These are phyloP conservation scores for Metschnikowia vanudenii DNA, from an alignment of 805 yeast genomes.

Conservation along the genomic window DNA sequence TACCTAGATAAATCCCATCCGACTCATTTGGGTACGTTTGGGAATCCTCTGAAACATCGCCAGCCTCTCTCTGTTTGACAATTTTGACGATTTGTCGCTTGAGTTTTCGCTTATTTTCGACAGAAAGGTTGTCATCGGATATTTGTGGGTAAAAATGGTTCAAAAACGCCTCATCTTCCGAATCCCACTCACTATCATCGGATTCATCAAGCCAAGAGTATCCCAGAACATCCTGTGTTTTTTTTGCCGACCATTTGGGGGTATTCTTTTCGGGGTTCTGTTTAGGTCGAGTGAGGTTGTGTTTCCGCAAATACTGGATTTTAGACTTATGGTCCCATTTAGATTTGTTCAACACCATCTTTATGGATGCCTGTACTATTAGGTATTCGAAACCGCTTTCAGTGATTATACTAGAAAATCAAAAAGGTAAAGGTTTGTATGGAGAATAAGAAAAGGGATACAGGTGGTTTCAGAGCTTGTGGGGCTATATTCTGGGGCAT, in stretches of 20 bases:
- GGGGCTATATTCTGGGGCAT: too few relatives aligned
- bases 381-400: not conserved
- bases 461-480: too few relatives aligned
- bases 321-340: constrained; percentile 48
- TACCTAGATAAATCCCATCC: constrained; percentile 42
- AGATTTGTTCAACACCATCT: constrained; percentile 42
- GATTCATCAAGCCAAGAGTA: constrained; percentile 18
- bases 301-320: constrained; percentile 38
- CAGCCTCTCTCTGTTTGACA: constrained; percentile 14
- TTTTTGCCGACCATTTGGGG: constrained; percentile 39
- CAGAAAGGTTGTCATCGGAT: constrained; percentile 32
- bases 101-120: constrained; percentile 36
- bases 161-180: constrained; percentile 40
- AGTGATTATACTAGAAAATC: too few relatives aligned
- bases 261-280: constrained; percentile 12
- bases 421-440: too few relatives aligned
- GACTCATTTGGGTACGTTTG: constrained; percentile 12
- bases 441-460: too few relatives aligned
- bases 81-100: constrained; percentile 34
- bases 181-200: constrained; percentile 41
- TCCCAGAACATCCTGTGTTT: constrained; percentile 10
- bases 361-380: not conserved
- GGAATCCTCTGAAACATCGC: constrained; percentile 4
- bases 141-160: constrained; percentile 41
- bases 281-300: constrained; percentile 29